Percentiles rank a stretch among this genome's conserved stretches.
Evolutionary conservation across 139 green algal species (phyloP).

Genomic region (Chlorella sp.): DNA sequence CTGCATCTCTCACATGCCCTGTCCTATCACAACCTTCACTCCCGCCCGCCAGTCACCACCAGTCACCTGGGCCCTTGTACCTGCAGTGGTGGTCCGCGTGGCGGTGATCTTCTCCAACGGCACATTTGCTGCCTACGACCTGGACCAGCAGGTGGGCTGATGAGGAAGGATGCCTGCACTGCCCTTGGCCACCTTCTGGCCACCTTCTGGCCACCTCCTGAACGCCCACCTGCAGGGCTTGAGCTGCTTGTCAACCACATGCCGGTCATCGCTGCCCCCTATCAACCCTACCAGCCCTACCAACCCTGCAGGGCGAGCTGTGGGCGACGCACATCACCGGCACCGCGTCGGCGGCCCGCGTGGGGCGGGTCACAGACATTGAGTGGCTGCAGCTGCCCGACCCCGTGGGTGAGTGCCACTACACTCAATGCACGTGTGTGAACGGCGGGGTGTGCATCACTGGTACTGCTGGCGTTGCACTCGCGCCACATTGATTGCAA

Average conservation of each 20-base stretch:
- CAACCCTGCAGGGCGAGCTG: conserved; percentile 23
- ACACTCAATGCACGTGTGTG: background rate
- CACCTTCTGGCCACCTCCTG: too few species aligned
- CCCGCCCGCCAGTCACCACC: background rate
- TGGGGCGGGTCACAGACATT: conserved; percentile 63
- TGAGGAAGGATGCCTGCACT: too few species aligned
- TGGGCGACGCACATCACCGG: conserved; percentile 25
- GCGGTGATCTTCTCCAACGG: conserved; percentile 67
- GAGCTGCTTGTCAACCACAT: too few species aligned
- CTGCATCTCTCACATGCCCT: too few species aligned
- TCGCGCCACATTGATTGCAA: background rate
- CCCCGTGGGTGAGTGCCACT: conserved; percentile 29
- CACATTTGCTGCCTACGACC: conserved; percentile 70
- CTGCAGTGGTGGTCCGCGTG: conserved; percentile 52
- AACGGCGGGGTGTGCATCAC: background rate
- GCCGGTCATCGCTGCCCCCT: too few species aligned
- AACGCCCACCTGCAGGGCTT: too few species aligned
- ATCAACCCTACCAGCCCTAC: too few species aligned
- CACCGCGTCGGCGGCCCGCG: conserved; percentile 15
- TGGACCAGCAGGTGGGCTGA: conserved; percentile 51
- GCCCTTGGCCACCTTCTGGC: too few species aligned
- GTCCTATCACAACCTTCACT: too few species aligned
- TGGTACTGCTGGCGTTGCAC: background rate
- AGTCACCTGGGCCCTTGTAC: background rate
- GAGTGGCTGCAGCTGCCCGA: conserved; percentile 66